phyloP scores from a whole-genome alignment of 75 land plant genomes.

The Pinus tabuliformis region DNA sequence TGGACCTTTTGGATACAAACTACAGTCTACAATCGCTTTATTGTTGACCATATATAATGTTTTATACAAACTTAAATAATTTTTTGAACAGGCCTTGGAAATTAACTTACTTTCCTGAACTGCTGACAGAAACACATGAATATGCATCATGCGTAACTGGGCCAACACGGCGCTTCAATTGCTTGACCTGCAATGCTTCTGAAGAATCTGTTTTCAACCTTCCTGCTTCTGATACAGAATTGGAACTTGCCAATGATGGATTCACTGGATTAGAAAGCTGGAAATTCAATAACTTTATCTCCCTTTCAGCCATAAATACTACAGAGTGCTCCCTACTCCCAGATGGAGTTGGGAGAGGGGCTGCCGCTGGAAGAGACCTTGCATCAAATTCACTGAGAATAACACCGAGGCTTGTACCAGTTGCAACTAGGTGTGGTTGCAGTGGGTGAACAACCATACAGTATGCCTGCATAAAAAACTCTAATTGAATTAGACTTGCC shows the following conservation, averaged over 20 bases:
- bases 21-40: background rate
- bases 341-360: slow-evolving; percentile 68
- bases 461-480: slow-evolving; percentile 58
- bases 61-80: background rate
- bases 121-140: slow-evolving; percentile 83
- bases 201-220: slow-evolving; percentile 54
- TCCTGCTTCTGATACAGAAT: slow-evolving; percentile 53
- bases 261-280: slow-evolving; percentile 71
- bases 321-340: slow-evolving; percentile 92
- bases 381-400: slow-evolving; percentile 94
- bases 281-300: slow-evolving; percentile 74
- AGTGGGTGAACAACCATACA: slow-evolving; percentile 96
- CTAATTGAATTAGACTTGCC: background rate
- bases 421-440: slow-evolving; percentile 97
- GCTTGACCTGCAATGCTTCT: slow-evolving; percentile 79
- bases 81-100: background rate
- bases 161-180: slow-evolving; percentile 64
- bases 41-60: background rate
- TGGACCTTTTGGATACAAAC: no score
- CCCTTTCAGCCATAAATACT: slow-evolving; percentile 78
- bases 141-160: slow-evolving; percentile 86
- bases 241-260: slow-evolving; percentile 66
- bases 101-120: slow-evolving; percentile 89
- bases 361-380: slow-evolving; percentile 83
- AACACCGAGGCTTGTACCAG: slow-evolving; percentile 92